Conservation (phyloP, 1,139 yeast genomes). For the Taphrina betulina region DNA sequence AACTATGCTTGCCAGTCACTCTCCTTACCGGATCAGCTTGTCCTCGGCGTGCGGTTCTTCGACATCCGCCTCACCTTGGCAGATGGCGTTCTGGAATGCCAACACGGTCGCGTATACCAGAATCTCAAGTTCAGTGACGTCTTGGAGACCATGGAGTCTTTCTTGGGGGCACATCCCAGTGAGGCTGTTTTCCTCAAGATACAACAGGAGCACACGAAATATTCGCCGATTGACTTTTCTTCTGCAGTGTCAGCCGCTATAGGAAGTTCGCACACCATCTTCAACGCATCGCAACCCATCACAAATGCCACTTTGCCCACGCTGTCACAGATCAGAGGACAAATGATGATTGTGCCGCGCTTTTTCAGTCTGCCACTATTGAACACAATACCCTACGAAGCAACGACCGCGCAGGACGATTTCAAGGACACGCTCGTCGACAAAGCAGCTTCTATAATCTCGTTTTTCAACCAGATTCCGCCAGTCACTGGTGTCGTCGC, state of each 20-base stretch:
- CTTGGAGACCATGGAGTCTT: constrained; percentile 4
- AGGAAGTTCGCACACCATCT: background rate
- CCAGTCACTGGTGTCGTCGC: constrained; percentile 1
- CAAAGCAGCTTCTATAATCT: constrained; percentile 7
- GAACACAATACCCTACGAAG: constrained; percentile 22
- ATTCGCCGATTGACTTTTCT: constrained; percentile 5
- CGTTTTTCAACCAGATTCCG: constrained; percentile 7
- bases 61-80: constrained; percentile 15
- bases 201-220: constrained; percentile 17
- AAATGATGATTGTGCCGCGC: constrained; percentile 19
- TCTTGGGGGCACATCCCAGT: constrained; percentile 1
- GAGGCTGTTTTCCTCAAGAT: constrained; percentile 23
- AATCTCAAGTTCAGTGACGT: constrained; percentile 8
- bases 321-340: constrained; percentile 12
- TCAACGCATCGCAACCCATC: constrained; percentile 2
- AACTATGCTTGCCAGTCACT: constrained; percentile 23
- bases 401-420: constrained; percentile 23
- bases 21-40: constrained; percentile 16
- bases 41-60: constrained; percentile 20
- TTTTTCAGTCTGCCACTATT: constrained; percentile 1
- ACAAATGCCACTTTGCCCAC: constrained; percentile 2
- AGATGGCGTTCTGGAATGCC: constrained; percentile 9
- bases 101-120: constrained; percentile 28
- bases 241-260: background rate
- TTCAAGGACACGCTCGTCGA: constrained; percentile 3